Base-by-base conservation (phyloP, 2,329 filamentous ascomycete genomes). In the Thielaviopsis euricoi region DNA sequence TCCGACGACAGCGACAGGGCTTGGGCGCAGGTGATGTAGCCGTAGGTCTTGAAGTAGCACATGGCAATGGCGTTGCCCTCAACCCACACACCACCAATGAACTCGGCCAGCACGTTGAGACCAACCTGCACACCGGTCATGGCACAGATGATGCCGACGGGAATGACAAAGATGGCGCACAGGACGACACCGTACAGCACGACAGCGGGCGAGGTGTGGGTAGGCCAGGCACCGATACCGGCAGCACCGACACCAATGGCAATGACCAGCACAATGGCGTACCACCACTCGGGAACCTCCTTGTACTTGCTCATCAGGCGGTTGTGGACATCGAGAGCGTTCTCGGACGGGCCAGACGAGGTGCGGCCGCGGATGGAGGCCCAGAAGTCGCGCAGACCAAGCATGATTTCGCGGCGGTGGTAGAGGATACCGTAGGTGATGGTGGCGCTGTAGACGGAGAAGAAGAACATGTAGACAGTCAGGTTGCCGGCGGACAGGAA, bases 281-380 rank as follows among this genome's bases (percentile, higher is more conserved):
- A 80, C 77, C 77, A 79, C 76, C 76, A 79, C 58, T 78, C 75
- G 0, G 77, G 76, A 0, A 75, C 43, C 60, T 78, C 70, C 6
- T 67, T 64, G 62, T 77, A 77, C 0, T 64, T 64, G 60, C 69
- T 67, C 74, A 77, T 77, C 26, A 77, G 67, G 9, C 73, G 70
- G 59, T 71, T 75, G 63, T 77, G 75, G 2, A 77, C 71, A 54
- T 77, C 75, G 6, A 68, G 21, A 19, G 53, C 64, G 5, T 65
- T 53, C 61, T 58, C 53, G 58, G 46, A 60, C 81, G 69, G 1
- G 77, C 82, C 33, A 79, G 78, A 12, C 76, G 68, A 10, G 7
- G 9, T 33, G 4, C 9, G 29, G 29, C 29, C 29, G 29, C 29
- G 29, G 64, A 82, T 77, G 66, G 83, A 80, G 1, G 78, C 79